Base-by-base conservation (phyloP, 768 basidiomycete species). In the Amylocystis lapponica region DNA sequence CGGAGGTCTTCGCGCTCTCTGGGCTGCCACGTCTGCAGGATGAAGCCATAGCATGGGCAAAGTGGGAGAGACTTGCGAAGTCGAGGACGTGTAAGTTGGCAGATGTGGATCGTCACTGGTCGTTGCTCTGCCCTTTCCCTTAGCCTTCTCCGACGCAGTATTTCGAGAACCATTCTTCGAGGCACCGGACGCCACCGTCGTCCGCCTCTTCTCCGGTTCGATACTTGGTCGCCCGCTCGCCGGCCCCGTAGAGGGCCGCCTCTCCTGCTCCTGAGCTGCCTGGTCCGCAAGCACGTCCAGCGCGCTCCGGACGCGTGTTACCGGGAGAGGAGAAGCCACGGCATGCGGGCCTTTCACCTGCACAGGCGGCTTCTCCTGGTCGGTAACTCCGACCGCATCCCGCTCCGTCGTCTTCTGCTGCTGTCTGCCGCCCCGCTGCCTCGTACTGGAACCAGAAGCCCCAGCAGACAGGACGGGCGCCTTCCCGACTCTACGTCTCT, bases 231-330 rank as follows among this genome's bases (percentile, higher is more conserved):
- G 32, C n/a, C 23, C 16, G 29, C 42, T 36, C 12, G 25, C 42
- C n/a, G 42, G 34, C n/a, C 36, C 47, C 4, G 45, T n/a, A 10
- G 53, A 43, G 17, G 57, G 57, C 42, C 51, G 36, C 27, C 54
- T 38, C 25, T 58, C 54, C 30, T 58, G 53, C 43, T 53, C 53
- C 46, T 56, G 55, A 14, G 79, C 79, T 3, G 85, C 82, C 56
- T 86, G 82, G 50, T 85, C 83, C 1, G 84, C 85, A 26, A 86
- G 64, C 7, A 87, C 82, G 52, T 87, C 83, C 53, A 87, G 63
- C 6, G 79, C 84, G 42, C 58, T 59, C 26, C 50, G 49, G 47
- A 76, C 76, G 47, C 62, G 65, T 35, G 71, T 61, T 36, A 55
- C 41, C 2, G 36, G 16, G 11, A 39, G 20, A 16, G 27, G 20